phyloP scores from a whole-genome alignment of 1,139 yeast genomes.

The Pichia norvegensis region DNA sequence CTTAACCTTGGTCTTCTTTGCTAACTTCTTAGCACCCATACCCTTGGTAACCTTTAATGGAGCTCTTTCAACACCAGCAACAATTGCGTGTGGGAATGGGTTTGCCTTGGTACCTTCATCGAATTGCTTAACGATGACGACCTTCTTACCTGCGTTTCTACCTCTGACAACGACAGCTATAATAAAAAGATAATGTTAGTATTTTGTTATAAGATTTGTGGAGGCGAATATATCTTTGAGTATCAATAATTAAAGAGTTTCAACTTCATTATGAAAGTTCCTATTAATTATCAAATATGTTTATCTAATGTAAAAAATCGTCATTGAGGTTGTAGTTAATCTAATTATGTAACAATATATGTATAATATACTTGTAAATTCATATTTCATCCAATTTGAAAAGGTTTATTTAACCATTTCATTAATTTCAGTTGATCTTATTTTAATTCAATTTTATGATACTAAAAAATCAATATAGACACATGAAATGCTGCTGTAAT shows the following conservation, averaged over 20 bases:
- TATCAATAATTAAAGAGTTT: background rate
- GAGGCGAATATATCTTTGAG: background rate
- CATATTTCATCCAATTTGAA: background rate
- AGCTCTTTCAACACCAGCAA: slow-evolving; percentile 98
- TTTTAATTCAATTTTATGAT: background rate
- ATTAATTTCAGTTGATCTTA: background rate
- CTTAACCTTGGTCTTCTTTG: slow-evolving; percentile 97
- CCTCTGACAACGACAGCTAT: slow-evolving; percentile 99
- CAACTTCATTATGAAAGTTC: background rate
- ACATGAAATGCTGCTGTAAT: background rate
- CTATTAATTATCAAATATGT: too few species aligned
- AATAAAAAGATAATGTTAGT: slow-evolving; percentile 12
- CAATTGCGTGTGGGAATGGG: slow-evolving; percentile 99
- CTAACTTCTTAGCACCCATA: slow-evolving; percentile 93
- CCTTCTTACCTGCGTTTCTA: slow-evolving; percentile 99
- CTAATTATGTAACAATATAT: too few species aligned
- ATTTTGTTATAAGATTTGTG: background rate
- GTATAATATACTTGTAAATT: too few species aligned
- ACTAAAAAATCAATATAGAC: background rate
- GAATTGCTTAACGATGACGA: slow-evolving; percentile 96
- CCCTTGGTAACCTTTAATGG: slow-evolving; percentile 96
- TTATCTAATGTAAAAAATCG: too few species aligned
- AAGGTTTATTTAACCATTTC: too few species aligned
- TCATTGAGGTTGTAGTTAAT: too few species aligned
- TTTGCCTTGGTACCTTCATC: slow-evolving; percentile 99